phyloP scores from a whole-genome alignment of 176 grass and related monocot species.

The Musa itinerans region DNA sequence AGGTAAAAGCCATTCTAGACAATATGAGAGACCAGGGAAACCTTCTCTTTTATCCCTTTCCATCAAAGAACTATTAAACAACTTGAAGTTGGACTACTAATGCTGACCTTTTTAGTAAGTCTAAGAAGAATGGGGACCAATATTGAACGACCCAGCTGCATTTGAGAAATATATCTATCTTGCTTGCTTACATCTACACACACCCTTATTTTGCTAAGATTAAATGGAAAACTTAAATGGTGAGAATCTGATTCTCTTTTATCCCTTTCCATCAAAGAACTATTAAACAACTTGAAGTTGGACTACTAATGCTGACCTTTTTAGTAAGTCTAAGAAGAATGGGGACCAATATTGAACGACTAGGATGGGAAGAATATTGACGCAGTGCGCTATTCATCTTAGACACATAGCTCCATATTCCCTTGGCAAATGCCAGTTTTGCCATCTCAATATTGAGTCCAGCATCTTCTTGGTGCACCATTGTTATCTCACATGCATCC shows the following conservation, averaged over 20 bases:
- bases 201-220: not conserved
- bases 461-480: slow-evolving; percentile 86
- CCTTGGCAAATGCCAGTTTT: slow-evolving; percentile 92
- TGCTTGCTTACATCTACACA: not conserved
- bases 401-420: slow-evolving; percentile 90
- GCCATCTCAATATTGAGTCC: slow-evolving; percentile 90
- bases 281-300: slow-evolving; percentile 2
- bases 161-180: not conserved
- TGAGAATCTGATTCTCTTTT: not conserved
- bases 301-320: slow-evolving; percentile 39
- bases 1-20: not conserved
- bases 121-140: slow-evolving; percentile 58
- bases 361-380: slow-evolving; percentile 36
- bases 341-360: slow-evolving; percentile 36
- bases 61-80: not conserved
- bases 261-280: not conserved
- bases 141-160: slow-evolving; percentile 1
- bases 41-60: not conserved
- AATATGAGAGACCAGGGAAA: not conserved
- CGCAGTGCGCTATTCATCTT: slow-evolving; percentile 89
- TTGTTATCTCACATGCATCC: slow-evolving; percentile 75
- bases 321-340: slow-evolving; percentile 66
- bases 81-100: slow-evolving; percentile 1
- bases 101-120: slow-evolving; percentile 67
- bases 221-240: not conserved